Evolutionary conservation across 345 rosid genomes (phyloP).

Genomic region (Ailanthus altissimus): DNA sequence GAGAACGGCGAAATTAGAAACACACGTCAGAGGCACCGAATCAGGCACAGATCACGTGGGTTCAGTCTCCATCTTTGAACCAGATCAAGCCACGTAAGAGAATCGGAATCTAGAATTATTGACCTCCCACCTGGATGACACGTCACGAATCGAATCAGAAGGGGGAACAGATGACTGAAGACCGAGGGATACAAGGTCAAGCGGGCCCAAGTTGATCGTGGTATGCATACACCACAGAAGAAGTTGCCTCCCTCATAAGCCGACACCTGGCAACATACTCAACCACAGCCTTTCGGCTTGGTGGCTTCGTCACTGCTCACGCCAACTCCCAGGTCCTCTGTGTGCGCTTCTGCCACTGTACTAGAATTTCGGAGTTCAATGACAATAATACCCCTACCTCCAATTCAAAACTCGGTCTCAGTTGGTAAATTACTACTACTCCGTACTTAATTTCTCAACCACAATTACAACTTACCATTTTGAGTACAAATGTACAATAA

Average conservation of each 20-base stretch:
- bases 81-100: slow-evolving; percentile 29
- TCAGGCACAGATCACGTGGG: slow-evolving; percentile 29
- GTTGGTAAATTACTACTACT: background rate
- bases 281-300: slow-evolving; percentile 30
- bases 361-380: background rate
- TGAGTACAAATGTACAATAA: too few relatives aligned
- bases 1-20: background rate
- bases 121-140: slow-evolving; percentile 27
- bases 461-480: too few relatives aligned
- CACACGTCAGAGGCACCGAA: slow-evolving; percentile 18
- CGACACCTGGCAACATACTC: slow-evolving; percentile 41
- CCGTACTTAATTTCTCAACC: too few relatives aligned
- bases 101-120: slow-evolving; percentile 26
- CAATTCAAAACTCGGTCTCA: too few relatives aligned
- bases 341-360: background rate
- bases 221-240: slow-evolving; percentile 16
- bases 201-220: background rate
- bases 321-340: background rate
- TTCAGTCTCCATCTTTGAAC: background rate
- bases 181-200: slow-evolving; percentile 20
- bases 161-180: background rate
- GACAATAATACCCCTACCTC: background rate
- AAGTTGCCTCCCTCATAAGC: slow-evolving; percentile 1
- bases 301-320: background rate
- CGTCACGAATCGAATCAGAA: slow-evolving; percentile 6